A percentile compares a stretch with the other conserved stretches of the same genome.
Conservation (phyloP, 2,329 filamentous ascomycete species). For the Talaromyces sp. region DNA sequence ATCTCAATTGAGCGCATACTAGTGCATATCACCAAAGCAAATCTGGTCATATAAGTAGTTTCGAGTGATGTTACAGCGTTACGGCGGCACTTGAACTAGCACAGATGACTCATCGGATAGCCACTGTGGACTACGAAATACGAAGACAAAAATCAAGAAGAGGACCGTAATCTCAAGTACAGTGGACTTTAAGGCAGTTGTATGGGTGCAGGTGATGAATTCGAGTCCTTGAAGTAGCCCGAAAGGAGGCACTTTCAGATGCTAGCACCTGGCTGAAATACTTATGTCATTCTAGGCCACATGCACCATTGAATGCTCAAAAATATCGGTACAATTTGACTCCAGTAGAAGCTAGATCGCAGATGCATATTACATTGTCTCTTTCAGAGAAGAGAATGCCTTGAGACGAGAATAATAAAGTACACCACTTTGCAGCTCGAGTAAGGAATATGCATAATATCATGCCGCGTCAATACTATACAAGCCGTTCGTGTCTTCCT, state of each 20-base stretch:
- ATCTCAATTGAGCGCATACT: neutral
- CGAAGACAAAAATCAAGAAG: neutral
- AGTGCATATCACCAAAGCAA: neutral
- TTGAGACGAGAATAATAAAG: neutral
- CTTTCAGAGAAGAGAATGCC: neutral
- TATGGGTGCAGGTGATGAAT: neutral
- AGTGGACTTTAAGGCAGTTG: no score
- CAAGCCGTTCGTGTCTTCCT: neutral
- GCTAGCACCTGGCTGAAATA: neutral
- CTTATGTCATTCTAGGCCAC: neutral
- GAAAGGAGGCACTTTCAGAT: neutral
- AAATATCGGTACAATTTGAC: neutral
- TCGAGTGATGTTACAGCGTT: neutral
- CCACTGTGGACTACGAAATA: neutral
- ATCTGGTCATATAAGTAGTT: neutral
- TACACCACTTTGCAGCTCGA: conserved; percentile 1
- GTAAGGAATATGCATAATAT: neutral
- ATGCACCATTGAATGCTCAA: neutral
- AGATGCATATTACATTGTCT: neutral
- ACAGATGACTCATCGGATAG: neutral
- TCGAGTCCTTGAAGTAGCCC: neutral
- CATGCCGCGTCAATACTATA: conserved; percentile 6
- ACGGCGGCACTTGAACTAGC: neutral
- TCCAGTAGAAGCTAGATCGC: neutral
- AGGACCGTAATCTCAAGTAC: neutral